Evolutionary conservation across 306 rosid genomes (phyloP).

Genomic region (Lathyrus sativus): DNA sequence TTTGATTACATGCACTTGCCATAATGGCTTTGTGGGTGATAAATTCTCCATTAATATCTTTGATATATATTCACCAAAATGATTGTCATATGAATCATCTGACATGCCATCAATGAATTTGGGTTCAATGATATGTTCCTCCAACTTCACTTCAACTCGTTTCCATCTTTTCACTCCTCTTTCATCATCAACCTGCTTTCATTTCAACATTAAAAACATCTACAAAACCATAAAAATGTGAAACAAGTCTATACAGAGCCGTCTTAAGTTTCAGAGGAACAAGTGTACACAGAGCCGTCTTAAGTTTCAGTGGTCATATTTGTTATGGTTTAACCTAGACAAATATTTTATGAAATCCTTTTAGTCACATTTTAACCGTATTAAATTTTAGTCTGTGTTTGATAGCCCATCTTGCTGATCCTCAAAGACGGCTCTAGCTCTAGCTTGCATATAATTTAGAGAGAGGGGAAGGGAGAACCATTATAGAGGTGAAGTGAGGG

Average conservation of each 20-base stretch:
- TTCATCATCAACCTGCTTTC: slow-evolving; percentile 15
- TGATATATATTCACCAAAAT: slow-evolving; percentile 22
- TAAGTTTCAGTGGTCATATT: no score
- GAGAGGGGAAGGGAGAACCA: not conserved
- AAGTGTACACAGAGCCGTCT: no score
- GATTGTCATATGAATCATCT: slow-evolving; percentile 12
- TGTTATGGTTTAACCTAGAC: no score
- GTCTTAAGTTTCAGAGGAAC: no score
- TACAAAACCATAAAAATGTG: not conserved
- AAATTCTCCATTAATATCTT: not conserved
- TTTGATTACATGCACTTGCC: slow-evolving; percentile 33
- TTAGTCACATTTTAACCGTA: no score
- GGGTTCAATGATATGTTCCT: slow-evolving; percentile 24
- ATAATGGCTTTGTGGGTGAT: slow-evolving; percentile 23
- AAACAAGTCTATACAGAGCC: no score
- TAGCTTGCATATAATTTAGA: not conserved
- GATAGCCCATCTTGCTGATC: no score
- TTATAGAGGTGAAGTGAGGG: slow-evolving; percentile 29
- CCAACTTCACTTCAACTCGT: slow-evolving; percentile 26
- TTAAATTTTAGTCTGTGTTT: no score
- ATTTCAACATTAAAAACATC: not conserved
- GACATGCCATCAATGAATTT: not conserved
- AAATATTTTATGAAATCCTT: no score
- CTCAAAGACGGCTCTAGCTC: no score
- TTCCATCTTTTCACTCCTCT: slow-evolving; percentile 36